Evolutionary conservation across 2,329 filamentous ascomycete species (phyloP), one percentile per base, ranked within the genome.

Genomic region (Microascus cirrosus): DNA sequence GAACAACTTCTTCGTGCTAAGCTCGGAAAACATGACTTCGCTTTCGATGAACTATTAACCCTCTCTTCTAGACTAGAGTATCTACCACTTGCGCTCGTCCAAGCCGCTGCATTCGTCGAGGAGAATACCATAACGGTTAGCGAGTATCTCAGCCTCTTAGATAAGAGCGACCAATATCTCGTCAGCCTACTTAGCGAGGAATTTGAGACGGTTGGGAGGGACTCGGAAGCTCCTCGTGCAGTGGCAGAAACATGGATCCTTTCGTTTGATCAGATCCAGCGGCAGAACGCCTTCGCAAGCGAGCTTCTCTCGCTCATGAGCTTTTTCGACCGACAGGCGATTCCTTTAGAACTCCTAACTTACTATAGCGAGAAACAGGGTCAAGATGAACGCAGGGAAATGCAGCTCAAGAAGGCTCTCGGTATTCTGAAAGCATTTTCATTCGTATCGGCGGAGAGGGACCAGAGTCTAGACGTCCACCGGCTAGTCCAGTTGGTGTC

Each of bases 51-150:
- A 8, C 32, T 64, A 0, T 32, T 62, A 1, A 24, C 54, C 1
- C 64, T 72, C 15, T 36, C 8, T 36, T 36, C 35, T 36, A 7
- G 15, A 15, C 15, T 36, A 15, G 35, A 36, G 35, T 0, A 62
- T 67, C 61, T 73, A 0, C 71, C 71, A 0, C 64, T 74, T 1
- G 71, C 71, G 0, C 39, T 73, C 0, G 67, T 62, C 1, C 70
- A 73, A 53, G 71, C 69, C 5, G 64, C 69, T 0, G 66, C 69
- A 0, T 73, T 70, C 15, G 70, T 73, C 0, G 61, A 65, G 2
- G 64, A 69, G 39, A 70, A 69, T 2, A 56, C 36, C 0, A 66
- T 68, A 6, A 54, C 64, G 0, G 52, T 69, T 12, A 22, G 3
- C 0, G 35, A 62, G 11, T 74, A 74, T 2, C 18, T 73, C 0